phyloP scores from a whole-genome alignment of 2,329 filamentous ascomycete species.

The Hypoxylon sp. region DNA sequence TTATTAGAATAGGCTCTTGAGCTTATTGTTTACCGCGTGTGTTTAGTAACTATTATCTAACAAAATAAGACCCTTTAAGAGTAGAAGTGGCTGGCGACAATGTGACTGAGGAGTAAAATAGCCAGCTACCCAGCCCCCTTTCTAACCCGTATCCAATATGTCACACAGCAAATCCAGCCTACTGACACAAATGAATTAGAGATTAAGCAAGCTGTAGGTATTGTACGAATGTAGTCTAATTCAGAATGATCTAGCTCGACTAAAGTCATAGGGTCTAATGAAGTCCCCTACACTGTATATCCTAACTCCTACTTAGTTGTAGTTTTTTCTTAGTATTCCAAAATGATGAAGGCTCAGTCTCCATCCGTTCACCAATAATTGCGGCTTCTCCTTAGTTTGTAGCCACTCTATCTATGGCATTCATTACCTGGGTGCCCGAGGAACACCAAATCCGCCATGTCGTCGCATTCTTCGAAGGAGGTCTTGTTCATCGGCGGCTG shows the following conservation, averaged over 20 bases:
- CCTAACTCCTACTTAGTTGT: not conserved
- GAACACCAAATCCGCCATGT: conserved; percentile 36
- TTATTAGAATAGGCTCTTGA: not conserved
- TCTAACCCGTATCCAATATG: conserved; percentile 1
- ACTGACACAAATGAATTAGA: not conserved
- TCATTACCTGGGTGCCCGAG: conserved; percentile 30
- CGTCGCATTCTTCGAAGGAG: conserved; percentile 39
- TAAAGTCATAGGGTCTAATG: not conserved
- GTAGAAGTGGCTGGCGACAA: not conserved
- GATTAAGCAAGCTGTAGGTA: not conserved
- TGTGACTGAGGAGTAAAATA: not conserved
- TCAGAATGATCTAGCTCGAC: not conserved
- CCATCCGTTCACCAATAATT: not conserved
- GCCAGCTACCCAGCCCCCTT: not conserved
- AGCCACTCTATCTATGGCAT: not conserved
- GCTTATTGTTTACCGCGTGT: not conserved
- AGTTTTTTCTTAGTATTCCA: not conserved
- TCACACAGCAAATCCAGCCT: not conserved
- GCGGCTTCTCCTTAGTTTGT: not conserved
- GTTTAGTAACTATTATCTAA: not conserved
- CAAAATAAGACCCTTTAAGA: not conserved
- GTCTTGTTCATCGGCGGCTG: conserved; percentile 34
- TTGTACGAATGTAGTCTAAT: not conserved
- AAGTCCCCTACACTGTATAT: not conserved
- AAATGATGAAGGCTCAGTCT: not conserved